These are phyloP conservation scores for Podospora tetraspora DNA, from an alignment of 495 filamentous ascomycete species.

Conservation along the genomic window DNA sequence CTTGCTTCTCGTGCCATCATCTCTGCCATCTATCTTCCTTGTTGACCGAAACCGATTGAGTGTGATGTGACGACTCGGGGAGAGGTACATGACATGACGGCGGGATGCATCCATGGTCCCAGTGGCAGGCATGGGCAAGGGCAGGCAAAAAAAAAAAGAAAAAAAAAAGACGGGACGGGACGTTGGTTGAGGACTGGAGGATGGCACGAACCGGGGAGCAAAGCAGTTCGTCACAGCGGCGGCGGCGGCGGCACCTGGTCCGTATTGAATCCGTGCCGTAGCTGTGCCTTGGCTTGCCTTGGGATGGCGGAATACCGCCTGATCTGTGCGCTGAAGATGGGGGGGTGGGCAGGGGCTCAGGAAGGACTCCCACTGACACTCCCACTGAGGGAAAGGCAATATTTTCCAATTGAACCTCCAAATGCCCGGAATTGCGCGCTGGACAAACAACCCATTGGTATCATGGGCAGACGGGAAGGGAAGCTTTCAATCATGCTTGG, in stretches of 20 bases:
- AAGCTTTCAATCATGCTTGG: neutral
- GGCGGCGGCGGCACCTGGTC: neutral
- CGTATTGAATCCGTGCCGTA: neutral
- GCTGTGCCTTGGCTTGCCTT: neutral
- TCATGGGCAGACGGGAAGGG: neutral
- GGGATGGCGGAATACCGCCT: neutral
- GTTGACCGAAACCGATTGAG: neutral
- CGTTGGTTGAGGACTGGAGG: neutral
- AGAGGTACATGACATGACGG: neutral
- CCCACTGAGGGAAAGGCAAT: too few species aligned
- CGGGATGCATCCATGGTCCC: neutral
- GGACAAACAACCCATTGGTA: neutral
- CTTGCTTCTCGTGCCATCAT: neutral
- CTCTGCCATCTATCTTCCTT: too few species aligned
- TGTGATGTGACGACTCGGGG: neutral
- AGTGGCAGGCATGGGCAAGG: neutral
- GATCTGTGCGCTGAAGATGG: neutral
- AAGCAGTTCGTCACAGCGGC: too few species aligned
- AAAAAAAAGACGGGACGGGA: neutral
- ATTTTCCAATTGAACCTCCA: too few species aligned
- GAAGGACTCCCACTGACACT: neutral
- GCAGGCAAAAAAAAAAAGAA: neutral
- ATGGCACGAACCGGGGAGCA: neutral
- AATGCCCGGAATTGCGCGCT: neutral
- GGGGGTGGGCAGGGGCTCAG: neutral